Base-by-base conservation (phyloP, 192 early-diverging fungal genomes). In the Coemansia sp. region DNA sequence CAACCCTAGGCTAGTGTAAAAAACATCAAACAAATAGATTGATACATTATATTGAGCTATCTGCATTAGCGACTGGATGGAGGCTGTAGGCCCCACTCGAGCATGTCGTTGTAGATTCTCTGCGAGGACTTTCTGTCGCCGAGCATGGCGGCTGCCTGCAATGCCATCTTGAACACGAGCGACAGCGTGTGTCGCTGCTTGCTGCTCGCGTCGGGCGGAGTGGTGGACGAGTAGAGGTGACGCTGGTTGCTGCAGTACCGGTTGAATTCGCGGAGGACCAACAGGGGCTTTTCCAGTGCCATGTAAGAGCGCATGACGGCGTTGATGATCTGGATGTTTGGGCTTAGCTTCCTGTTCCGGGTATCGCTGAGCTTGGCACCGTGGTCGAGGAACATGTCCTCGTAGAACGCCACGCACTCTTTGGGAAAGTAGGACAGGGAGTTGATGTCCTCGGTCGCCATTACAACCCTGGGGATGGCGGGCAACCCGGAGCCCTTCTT, bases 281-380 rank as follows among this genome's bases (percentile, higher is more conserved):
- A 36, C 23, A 18, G 18, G 5, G 73, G 73, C 23, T 57, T 60
- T 8, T 70, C 67, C 4, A 76, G 70, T 62, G 48, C 46, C 28
- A 58, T 13, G 40, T 82, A 82, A 5, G 79, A 73, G 11, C 70
- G 65, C 79, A 82, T 82, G 13, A 76, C 67, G 3, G 79, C 53
- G 42, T 82, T 82, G 28, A 63, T 70, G 50, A 73, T 82, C 23
- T 69, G 57, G n/a, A 70, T 16, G 57, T 82, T 82, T 18, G 73
- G 74, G 3, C 24, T 48, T 3, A 50, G 66, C 20, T 36, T 31
- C 28, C 24, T 51, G 20, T 61, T 56, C 16, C 59, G 46, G 21
- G 67, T 70, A 38, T 73, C 56, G 24, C 38, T 31, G 6, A 31
- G 21, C 0, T 33, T 23, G 21, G 31, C 79, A 18, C 59, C 39